phyloP scores from a whole-genome alignment of 2,329 filamentous ascomycete genomes.

The Sphaceloma murrayae region DNA sequence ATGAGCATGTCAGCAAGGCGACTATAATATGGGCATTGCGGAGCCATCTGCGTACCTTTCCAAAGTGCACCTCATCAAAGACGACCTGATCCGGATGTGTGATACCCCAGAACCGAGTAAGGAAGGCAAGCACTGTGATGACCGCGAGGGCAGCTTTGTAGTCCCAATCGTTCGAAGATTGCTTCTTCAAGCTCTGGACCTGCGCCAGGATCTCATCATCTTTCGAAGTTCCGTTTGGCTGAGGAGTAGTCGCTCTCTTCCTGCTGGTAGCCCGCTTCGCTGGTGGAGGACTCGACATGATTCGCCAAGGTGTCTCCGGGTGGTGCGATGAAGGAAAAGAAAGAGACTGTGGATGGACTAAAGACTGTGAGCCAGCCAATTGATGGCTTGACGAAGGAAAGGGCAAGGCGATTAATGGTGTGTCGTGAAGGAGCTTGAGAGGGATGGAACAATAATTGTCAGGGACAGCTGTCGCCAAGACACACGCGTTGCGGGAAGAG shows the following conservation, averaged over 20 bases:
- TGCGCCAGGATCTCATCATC: slow-evolving; percentile 33
- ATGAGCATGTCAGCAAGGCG: not conserved
- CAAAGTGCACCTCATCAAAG: slow-evolving; percentile 98
- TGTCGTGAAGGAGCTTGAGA: not conserved
- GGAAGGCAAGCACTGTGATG: slow-evolving; percentile 74
- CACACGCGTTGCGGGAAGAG: slow-evolving; percentile 3
- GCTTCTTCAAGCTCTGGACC: slow-evolving; percentile 28
- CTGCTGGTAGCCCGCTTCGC: slow-evolving; percentile 17
- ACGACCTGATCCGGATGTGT: slow-evolving; percentile 93
- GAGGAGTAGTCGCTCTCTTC: slow-evolving; percentile 18
- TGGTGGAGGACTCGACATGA: slow-evolving; percentile 11
- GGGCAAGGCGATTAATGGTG: not conserved
- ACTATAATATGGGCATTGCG: not conserved
- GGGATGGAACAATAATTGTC: slow-evolving; percentile 1
- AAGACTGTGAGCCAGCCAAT: not conserved
- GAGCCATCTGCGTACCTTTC: slow-evolving; percentile 60
- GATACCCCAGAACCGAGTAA: slow-evolving; percentile 93
- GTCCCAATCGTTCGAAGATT: slow-evolving; percentile 54
- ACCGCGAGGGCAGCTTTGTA: slow-evolving; percentile 70
- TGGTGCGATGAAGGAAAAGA: not conserved
- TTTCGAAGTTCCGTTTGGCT: slow-evolving; percentile 26
- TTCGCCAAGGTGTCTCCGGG: no score
- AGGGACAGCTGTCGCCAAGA: slow-evolving; percentile 14
- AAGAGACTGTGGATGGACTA: not conserved
- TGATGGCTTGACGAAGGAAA: not conserved